A percentile compares a stretch with the other conserved stretches of the same genome.
These are phyloP conservation scores for Lachnellula suecica DNA, from an alignment of 2,329 filamentous ascomycete genomes.

Conservation along the genomic window DNA sequence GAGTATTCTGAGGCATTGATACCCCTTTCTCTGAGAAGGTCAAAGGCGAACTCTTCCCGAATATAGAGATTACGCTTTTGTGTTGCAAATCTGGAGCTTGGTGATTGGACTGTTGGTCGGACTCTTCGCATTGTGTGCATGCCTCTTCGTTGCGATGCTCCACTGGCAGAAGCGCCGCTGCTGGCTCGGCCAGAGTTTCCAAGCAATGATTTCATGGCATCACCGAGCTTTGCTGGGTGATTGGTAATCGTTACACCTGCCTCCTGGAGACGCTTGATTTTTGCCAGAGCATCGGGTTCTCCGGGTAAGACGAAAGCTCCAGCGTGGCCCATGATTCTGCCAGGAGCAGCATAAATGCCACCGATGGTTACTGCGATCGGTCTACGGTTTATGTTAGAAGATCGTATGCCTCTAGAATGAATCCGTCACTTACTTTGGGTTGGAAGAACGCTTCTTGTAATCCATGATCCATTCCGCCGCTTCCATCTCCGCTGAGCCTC, in stretches of 20 bases:
- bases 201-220: slow-evolving; percentile 63
- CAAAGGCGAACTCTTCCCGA: slow-evolving; percentile 49
- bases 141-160: slow-evolving; percentile 45
- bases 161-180: slow-evolving; percentile 34
- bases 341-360: slow-evolving; percentile 61
- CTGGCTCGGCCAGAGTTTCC: slow-evolving; percentile 37
- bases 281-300: slow-evolving; percentile 63
- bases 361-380: slow-evolving; percentile 73
- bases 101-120: slow-evolving; percentile 4
- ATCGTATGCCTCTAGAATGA: neutral
- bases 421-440: slow-evolving; percentile 58
- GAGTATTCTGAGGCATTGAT: slow-evolving; percentile 42
- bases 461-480: slow-evolving; percentile 73
- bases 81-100: slow-evolving; percentile 3
- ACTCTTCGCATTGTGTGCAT: slow-evolving; percentile 47
- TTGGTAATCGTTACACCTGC: slow-evolving; percentile 70
- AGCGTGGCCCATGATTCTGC: slow-evolving; percentile 75
- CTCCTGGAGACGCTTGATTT: slow-evolving; percentile 63
- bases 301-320: slow-evolving; percentile 70
- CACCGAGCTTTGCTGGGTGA: slow-evolving; percentile 74
- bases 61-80: slow-evolving; percentile 56
- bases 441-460: slow-evolving; percentile 54
- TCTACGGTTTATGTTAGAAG: slow-evolving; percentile 37
- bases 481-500: slow-evolving; percentile 63
- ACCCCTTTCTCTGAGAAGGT: slow-evolving; percentile 52